Base-by-base conservation (phyloP, 148 eudicot genomes). In the Cornus suecica region DNA sequence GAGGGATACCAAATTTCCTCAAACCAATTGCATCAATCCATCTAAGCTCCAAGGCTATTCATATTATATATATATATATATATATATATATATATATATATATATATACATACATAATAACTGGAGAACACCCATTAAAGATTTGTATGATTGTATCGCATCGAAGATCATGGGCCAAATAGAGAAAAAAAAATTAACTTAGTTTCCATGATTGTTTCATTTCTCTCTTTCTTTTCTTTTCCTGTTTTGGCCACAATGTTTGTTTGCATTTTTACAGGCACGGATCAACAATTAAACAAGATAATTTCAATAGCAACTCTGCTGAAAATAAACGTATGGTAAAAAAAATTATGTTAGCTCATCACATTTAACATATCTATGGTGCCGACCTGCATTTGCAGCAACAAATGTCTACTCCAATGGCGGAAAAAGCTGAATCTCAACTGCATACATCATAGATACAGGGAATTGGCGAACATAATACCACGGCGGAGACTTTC, bases 381-480 rank as follows among this genome's bases (percentile, higher is more conserved):
- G 62, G 15, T 28, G 66, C 48, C 24, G 61, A 61, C 52, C 15
- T 1, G 14, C 30, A 73, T 73, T 61, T 37, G 66, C n/a, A 8
- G 29, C 65, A 28, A 9, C 31, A 15, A 63, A 41, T 25, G 60
- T 63, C 27, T 27, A 27, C 77, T 11, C 25, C 45, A 29, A 7
- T 54, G 30, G 63, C 67, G 25, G 77, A 42, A 27, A 11, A n/a
- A 42, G 28, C 65, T 28, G 42, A 48, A 64, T 60, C 77, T 42
- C 24, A 2, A 51, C 20, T 23, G 65, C 68, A 65, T 41, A 42
- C 68, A 73, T 4, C 11, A 94, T 69, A 91, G 82, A 79, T 95
- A 95, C 68, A 95, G 77, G 66, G 99, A 95, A 77, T 95, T 95
- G 69, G 99, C 99, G 82, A 95, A 95, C 97, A 95, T 93, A 73